These are phyloP conservation scores for Luffa aegyptiaca DNA, from an alignment of 306 rosid species.

Conservation along the genomic window DNA sequence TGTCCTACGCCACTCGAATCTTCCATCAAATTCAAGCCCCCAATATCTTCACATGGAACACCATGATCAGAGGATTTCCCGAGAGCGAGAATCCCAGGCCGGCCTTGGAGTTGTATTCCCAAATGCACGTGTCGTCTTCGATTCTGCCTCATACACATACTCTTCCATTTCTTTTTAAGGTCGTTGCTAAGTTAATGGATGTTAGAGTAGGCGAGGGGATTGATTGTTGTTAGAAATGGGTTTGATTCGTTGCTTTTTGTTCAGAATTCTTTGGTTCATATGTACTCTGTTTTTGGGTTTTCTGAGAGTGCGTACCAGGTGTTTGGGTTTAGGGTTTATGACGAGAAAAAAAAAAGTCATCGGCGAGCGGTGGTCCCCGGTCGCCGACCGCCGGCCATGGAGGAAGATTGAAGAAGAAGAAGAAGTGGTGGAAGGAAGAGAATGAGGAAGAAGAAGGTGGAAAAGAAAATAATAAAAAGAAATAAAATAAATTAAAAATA, in stretches of 20 bases:
- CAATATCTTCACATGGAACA: conserved; percentile 33
- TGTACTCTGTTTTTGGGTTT: conserved; percentile 23
- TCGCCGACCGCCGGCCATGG: no score
- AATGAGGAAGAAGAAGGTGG: no score
- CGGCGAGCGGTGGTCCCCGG: no score
- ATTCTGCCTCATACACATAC: conserved; percentile 27
- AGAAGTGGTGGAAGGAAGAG: no score
- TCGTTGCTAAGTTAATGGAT: conserved; percentile 21
- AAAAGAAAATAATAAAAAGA: no score
- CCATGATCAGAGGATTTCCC: conserved; percentile 36
- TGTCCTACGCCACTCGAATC: conserved; percentile 18
- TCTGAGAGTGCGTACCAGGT: conserved; percentile 22
- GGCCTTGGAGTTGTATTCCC: conserved; percentile 17
- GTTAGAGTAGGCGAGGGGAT: conserved; percentile 20
- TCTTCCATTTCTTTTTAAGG: conserved; percentile 33
- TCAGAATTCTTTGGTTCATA: conserved; percentile 28
- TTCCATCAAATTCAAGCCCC: conserved; percentile 20
- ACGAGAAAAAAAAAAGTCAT: no score
- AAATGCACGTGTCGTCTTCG: conserved; percentile 14
- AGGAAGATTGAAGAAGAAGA: no score
- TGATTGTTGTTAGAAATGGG: conserved; percentile 24
- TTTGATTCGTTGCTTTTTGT: conserved; percentile 29
- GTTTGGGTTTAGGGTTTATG: conserved; percentile 29
- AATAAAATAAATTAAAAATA: no score
- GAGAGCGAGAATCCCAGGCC: conserved; percentile 23